Evolutionary conservation across 192 early-diverging fungal genomes (phyloP).

Genomic region (Allomyces macrogynus): DNA sequence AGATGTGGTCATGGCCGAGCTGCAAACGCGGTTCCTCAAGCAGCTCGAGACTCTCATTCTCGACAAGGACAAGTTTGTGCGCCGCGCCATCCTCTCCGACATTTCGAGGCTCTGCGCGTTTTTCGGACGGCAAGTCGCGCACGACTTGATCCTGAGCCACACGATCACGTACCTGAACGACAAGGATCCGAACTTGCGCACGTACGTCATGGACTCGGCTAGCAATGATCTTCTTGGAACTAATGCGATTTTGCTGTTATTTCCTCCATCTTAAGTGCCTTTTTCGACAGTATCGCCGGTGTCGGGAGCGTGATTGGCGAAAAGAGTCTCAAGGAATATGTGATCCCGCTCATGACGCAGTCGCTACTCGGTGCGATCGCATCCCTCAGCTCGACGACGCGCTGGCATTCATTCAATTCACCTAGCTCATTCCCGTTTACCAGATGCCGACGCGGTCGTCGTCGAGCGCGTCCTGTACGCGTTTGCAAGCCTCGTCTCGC

Average conservation of each 20-base stretch:
- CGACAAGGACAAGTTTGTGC: conserved; percentile 59
- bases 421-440: background rate
- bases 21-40: conserved; percentile 62
- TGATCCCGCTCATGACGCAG: conserved; percentile 81
- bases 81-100: conserved; percentile 61
- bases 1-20: conserved; percentile 24
- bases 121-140: conserved; percentile 57
- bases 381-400: background rate
- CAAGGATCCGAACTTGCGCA: conserved; percentile 77
- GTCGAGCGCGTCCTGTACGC: conserved; percentile 72
- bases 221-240: background rate
- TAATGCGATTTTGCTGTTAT: conserved; percentile 1
- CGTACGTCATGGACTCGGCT: conserved; percentile 16
- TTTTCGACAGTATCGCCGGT: conserved; percentile 82
- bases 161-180: conserved; percentile 96
- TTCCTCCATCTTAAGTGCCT: conserved; percentile 35
- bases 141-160: conserved; percentile 69
- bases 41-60: conserved; percentile 60
- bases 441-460: conserved; percentile 81
- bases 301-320: conserved; percentile 73
- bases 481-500: conserved; percentile 51
- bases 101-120: conserved; percentile 65
- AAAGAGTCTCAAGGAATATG: conserved; percentile 72
- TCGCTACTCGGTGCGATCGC: conserved; percentile 36
- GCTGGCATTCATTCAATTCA: background rate